A percentile compares a stretch with the other conserved stretches of the same genome.
Conservation (phyloP, 163 green algal genomes). For the Scenedesmus sp. region DNA sequence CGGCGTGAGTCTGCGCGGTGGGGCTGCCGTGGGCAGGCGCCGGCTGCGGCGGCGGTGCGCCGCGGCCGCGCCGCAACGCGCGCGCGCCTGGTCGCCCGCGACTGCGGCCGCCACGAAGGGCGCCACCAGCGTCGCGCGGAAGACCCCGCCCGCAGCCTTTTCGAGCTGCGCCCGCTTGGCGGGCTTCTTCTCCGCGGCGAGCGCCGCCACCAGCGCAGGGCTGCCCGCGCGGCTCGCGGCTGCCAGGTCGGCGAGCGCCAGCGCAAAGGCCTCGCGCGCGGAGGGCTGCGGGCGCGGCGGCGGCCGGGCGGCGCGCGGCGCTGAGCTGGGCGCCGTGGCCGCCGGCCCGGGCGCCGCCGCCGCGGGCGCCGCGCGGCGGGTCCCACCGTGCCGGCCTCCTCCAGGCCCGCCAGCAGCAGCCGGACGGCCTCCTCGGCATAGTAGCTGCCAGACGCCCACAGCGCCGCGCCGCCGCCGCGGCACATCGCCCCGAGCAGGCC, state of each 20-base stretch:
- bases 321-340: too few species aligned
- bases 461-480: constrained; percentile 53
- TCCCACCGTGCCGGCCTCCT: too few species aligned
- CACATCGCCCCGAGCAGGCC: constrained; percentile 65
- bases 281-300: constrained; percentile 26
- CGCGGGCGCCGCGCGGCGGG: too few species aligned
- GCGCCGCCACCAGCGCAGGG: constrained; percentile 44
- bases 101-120: constrained; percentile 69
- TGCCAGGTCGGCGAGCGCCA: constrained; percentile 56
- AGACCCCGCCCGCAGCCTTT: constrained; percentile 33
- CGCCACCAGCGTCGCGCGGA: constrained; percentile 54
- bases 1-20: not conserved
- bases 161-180: constrained; percentile 50
- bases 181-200: constrained; percentile 50
- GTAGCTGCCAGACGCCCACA: constrained; percentile 65
- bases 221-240: constrained; percentile 37
- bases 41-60: too few species aligned
- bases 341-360: too few species aligned
- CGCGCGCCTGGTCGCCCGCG: constrained; percentile 40
- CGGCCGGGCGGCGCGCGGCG: too few species aligned
- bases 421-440: constrained; percentile 60
- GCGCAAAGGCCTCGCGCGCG: constrained; percentile 48
- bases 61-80: too few species aligned
- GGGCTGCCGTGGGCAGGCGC: too few species aligned
- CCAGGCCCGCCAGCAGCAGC: constrained; percentile 41